These are phyloP conservation scores for Schizothecium vesticola DNA, from an alignment of 495 filamentous ascomycete genomes.

Conservation along the genomic window DNA sequence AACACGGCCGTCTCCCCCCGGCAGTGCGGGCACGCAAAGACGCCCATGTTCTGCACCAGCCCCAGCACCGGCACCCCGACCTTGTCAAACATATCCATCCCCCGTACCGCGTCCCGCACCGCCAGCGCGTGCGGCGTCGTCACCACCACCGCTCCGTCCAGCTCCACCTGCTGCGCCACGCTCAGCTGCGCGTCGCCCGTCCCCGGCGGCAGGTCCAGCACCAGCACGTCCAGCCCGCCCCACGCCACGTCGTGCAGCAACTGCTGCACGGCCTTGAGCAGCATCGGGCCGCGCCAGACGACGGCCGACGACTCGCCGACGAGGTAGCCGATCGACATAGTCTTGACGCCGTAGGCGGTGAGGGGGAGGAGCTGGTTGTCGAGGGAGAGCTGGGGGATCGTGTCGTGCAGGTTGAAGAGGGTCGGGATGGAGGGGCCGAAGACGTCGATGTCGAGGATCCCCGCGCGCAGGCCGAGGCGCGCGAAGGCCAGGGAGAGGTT, in stretches of 20 bases:
- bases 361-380: slow-evolving; percentile 79
- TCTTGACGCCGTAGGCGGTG: slow-evolving; percentile 93
- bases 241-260: slow-evolving; percentile 91
- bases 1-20: slow-evolving; percentile 72
- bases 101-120: slow-evolving; percentile 81
- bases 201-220: slow-evolving; percentile 88
- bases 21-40: slow-evolving; percentile 79
- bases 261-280: slow-evolving; percentile 95
- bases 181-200: slow-evolving; percentile 93
- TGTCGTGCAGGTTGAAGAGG: slow-evolving; percentile 63
- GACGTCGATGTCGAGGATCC: slow-evolving; percentile 92
- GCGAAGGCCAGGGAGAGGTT: slow-evolving; percentile 87
- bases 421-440: slow-evolving; percentile 95
- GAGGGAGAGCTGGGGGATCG: slow-evolving; percentile 62
- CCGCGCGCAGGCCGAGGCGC: slow-evolving; percentile 68
- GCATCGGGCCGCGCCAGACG: slow-evolving; percentile 96
- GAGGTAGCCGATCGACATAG: slow-evolving; percentile 97
- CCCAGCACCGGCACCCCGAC: slow-evolving; percentile 71
- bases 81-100: slow-evolving; percentile 86
- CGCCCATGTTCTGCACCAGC: slow-evolving; percentile 95
- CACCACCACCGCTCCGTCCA: slow-evolving; percentile 81
- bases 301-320: slow-evolving; percentile 68
- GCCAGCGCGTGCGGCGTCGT: slow-evolving; percentile 91
- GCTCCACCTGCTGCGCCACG: slow-evolving; percentile 81
- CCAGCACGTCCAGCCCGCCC: slow-evolving; percentile 70